Conservation (phyloP, 805 yeast species). For the Lipomyces kockii region DNA sequence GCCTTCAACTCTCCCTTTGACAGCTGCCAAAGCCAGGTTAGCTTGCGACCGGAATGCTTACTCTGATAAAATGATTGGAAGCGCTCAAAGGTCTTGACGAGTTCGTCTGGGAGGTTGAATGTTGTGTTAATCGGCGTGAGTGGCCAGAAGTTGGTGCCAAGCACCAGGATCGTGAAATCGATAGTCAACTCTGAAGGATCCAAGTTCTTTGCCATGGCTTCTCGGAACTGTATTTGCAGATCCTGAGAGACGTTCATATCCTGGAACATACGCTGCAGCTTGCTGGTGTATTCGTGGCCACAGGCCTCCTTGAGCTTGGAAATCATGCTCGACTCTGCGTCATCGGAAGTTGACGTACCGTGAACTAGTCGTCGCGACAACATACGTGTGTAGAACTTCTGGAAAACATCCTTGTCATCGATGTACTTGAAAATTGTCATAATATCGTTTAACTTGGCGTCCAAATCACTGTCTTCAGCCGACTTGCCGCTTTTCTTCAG, state of each 20-base stretch:
- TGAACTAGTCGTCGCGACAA: conserved; percentile 88
- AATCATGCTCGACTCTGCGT: conserved; percentile 80
- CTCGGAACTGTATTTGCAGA: conserved; percentile 62
- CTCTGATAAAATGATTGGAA: conserved; percentile 70
- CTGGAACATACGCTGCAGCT: conserved; percentile 93
- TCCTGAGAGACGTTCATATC: conserved; percentile 87
- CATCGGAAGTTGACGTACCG: conserved; percentile 82
- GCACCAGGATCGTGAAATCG: conserved; percentile 73
- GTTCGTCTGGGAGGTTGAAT: conserved; percentile 68
- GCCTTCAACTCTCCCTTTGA: conserved; percentile 92
- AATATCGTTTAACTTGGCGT: conserved; percentile 72
- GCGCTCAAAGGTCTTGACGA: conserved; percentile 65
- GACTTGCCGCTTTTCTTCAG: conserved; percentile 71
- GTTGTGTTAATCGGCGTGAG: conserved; percentile 53
- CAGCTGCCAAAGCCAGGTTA: conserved; percentile 95
- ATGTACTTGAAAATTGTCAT: conserved; percentile 86
- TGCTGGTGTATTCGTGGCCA: conserved; percentile 89
- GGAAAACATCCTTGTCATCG: conserved; percentile 94
- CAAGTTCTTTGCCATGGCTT: conserved; percentile 49
- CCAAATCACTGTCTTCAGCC: conserved; percentile 72
- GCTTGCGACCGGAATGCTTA: conserved; percentile 83
- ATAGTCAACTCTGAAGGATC: conserved; percentile 40
- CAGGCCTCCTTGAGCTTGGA: conserved; percentile 86
- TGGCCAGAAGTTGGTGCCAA: conserved; percentile 93
- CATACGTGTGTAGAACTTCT: conserved; percentile 85